Conservation (phyloP, 75 land plant species). For the Azolla pinnata region DNA sequence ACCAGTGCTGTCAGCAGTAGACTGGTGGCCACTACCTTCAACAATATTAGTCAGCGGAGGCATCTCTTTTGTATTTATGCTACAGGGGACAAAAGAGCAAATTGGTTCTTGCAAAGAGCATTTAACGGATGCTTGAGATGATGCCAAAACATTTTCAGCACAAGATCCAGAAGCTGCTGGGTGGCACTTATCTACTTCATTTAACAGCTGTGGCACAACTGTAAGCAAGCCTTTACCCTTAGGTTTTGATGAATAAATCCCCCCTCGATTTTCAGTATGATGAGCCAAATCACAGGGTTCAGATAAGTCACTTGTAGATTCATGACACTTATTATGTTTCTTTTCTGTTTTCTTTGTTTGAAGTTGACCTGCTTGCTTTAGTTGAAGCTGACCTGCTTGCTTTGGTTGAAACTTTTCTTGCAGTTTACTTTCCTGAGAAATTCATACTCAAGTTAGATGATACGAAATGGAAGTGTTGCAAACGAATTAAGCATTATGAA, state of each 20-base stretch:
- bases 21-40: neutral
- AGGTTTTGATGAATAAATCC: no score
- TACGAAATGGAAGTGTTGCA: no score
- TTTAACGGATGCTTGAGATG: conserved; percentile 9
- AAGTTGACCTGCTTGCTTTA: neutral
- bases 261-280: neutral
- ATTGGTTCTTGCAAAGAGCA: conserved; percentile 12
- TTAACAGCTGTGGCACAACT: neutral
- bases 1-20: no score
- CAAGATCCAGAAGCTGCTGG: neutral
- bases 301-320: conserved; percentile 5
- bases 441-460: no score
- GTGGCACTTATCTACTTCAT: neutral
- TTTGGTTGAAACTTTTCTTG: neutral
- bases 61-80: neutral
- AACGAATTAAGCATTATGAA: neutral
- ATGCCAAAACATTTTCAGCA: conserved; percentile 1
- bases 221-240: no score
- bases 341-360: neutral
- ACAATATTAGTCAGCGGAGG: neutral
- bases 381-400: neutral
- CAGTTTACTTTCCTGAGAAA: no score
- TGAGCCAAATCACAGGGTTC: conserved; percentile 5
- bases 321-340: neutral
- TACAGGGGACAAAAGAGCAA: conserved; percentile 14